Conservation (phyloP, 495 filamentous ascomycete genomes). For the Tetracladium setigerum region DNA sequence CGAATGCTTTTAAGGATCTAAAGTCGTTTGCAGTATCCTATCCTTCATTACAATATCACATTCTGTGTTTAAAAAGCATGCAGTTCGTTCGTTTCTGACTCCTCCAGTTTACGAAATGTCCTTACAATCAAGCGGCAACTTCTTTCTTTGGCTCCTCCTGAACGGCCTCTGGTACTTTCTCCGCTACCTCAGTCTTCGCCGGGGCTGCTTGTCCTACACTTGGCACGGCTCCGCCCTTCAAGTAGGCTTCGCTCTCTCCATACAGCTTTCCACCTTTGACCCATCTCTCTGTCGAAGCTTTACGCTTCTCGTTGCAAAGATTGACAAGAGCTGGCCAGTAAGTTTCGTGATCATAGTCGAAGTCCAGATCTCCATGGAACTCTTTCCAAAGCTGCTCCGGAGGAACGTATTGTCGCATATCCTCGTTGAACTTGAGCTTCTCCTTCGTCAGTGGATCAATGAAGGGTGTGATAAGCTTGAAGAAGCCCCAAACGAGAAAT, state of each 20-base stretch:
- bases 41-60: no score
- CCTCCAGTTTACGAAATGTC: no score
- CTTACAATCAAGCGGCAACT: no score
- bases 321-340: conserved; percentile 85
- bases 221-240: conserved; percentile 36
- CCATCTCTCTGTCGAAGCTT: conserved; percentile 61
- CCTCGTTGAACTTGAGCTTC: conserved; percentile 93
- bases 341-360: conserved; percentile 75
- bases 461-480: conserved; percentile 91
- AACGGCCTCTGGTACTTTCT: neutral
- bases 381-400: conserved; percentile 67
- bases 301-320: conserved; percentile 53
- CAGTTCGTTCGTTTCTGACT: no score
- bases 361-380: conserved; percentile 55
- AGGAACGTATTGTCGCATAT: conserved; percentile 70
- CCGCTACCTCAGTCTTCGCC: conserved; percentile 1
- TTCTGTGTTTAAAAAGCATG: no score
- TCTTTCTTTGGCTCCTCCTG: neutral
- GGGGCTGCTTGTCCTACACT: conserved; percentile 11
- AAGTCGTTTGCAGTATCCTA: no score
- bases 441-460: conserved; percentile 87
- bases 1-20: no score
- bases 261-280: conserved; percentile 66
- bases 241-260: conserved; percentile 76
- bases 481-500: conserved; percentile 82